A percentile compares a stretch with the other conserved stretches of the same genome.
Evolutionary conservation across 2,329 filamentous ascomycete species (phyloP).

Genomic region (Talaromyces sp.): DNA sequence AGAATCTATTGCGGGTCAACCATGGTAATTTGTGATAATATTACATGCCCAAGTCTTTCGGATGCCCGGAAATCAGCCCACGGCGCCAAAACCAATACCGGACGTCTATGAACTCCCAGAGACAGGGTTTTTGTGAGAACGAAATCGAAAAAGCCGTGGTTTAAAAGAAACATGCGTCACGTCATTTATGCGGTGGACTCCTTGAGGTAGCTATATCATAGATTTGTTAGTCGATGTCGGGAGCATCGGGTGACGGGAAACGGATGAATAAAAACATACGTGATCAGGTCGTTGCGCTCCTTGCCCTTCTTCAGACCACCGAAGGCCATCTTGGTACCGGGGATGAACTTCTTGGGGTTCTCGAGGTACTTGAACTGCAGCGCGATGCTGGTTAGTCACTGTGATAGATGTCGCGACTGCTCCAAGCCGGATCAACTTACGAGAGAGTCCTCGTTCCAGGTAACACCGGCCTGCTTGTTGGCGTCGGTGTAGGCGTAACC

Average conservation of each 20-base stretch:
- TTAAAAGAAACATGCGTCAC: slow-evolving; percentile 23
- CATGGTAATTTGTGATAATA: slow-evolving; percentile 38
- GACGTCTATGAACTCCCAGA: slow-evolving; percentile 22
- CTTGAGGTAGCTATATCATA: slow-evolving; percentile 40
- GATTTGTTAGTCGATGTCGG: slow-evolving; percentile 26
- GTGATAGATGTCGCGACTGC: neutral
- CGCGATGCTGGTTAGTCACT: slow-evolving; percentile 15
- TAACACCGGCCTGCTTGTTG: slow-evolving; percentile 96
- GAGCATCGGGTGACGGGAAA: too few species aligned
- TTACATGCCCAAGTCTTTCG: slow-evolving; percentile 40
- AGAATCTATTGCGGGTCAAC: slow-evolving; percentile 40
- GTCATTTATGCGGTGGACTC: slow-evolving; percentile 39
- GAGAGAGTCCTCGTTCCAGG: slow-evolving; percentile 83
- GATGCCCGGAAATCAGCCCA: slow-evolving; percentile 29
- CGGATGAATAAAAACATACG: slow-evolving; percentile 66
- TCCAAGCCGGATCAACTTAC: slow-evolving; percentile 53
- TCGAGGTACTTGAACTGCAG: slow-evolving; percentile 92
- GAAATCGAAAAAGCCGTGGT: slow-evolving; percentile 20
- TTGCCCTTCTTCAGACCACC: slow-evolving; percentile 99
- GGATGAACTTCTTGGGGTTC: slow-evolving; percentile 99
- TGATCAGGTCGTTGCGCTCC: slow-evolving; percentile 98
- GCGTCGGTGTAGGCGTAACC: slow-evolving; percentile 98
- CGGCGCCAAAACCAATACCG: slow-evolving; percentile 24
- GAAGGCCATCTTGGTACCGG: slow-evolving; percentile 99
- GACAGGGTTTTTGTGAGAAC: slow-evolving; percentile 24